These are phyloP conservation scores for Maudiozyma serrabonitensis DNA, from an alignment of 805 yeast genomes.

Conservation along the genomic window DNA sequence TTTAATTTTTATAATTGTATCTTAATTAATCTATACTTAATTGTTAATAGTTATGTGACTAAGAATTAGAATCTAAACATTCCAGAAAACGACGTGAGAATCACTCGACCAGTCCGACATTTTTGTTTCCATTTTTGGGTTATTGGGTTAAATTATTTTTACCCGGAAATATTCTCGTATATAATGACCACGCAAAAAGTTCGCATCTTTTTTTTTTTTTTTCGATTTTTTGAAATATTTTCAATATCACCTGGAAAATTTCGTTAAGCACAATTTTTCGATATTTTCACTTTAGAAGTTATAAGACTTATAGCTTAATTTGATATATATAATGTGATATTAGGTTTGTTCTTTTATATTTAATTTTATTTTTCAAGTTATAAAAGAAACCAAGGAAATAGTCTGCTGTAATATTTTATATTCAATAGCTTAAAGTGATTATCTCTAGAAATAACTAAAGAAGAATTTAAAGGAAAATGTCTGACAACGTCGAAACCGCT, in stretches of 20 bases:
- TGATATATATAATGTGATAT: neutral
- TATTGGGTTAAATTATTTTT: too few species aligned
- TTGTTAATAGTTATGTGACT: too few species aligned
- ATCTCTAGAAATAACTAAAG: constrained; percentile 18
- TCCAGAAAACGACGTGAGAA: too few species aligned
- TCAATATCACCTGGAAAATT: neutral
- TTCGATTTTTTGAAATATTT: neutral
- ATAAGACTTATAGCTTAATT: neutral
- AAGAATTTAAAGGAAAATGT: constrained; percentile 21
- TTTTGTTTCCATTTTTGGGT: too few species aligned
- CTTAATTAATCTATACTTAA: too few species aligned
- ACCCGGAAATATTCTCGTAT: neutral
- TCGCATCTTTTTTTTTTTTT: neutral
- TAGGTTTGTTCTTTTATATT: neutral
- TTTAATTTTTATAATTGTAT: neutral
- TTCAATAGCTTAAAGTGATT: constrained; percentile 27
- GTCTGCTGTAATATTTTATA: constrained; percentile 24
- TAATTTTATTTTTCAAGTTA: neutral
- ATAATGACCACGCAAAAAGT: constrained; percentile 5
- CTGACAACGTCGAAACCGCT: constrained; percentile 60
- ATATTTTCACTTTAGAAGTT: neutral
- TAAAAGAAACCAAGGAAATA: constrained; percentile 22
- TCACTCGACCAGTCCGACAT: too few species aligned
- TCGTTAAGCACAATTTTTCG: constrained; percentile 13
- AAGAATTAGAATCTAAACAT: too few species aligned